Conservation (phyloP, 1,284 basidiomycete species). For the Hymenochaete sp. region DNA sequence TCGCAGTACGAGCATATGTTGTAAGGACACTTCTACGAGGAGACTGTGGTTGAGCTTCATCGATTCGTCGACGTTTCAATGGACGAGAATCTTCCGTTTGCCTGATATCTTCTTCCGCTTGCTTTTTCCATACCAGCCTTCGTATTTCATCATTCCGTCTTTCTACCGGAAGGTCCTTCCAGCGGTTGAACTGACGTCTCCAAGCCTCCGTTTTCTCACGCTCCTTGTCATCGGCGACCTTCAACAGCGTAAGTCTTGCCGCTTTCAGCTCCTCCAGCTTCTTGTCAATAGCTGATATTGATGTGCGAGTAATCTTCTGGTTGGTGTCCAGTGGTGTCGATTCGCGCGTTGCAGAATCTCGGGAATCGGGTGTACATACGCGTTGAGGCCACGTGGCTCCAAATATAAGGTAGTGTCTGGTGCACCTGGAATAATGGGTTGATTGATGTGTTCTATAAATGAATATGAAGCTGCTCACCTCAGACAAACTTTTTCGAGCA, state of each 20-base stretch:
- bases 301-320: not conserved
- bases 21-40: too few relatives aligned
- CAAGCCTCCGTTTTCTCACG: not conserved
- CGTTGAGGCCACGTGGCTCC: constrained; percentile 60
- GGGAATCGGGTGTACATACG: constrained; percentile 39
- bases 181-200: too few relatives aligned
- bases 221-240: not conserved
- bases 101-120: not conserved
- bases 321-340: constrained; percentile 38
- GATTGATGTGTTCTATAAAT: not conserved
- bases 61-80: constrained; percentile 2
- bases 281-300: constrained; percentile 10
- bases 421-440: constrained; percentile 39
- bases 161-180: not conserved
- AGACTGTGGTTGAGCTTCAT: not conserved
- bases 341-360: constrained; percentile 40
- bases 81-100: not conserved
- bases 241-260: constrained; percentile 13
- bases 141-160: too few relatives aligned
- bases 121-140: too few relatives aligned
- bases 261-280: constrained; percentile 12
- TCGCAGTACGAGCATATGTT: too few relatives aligned
- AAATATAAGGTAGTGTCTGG: constrained; percentile 71
- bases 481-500: constrained; percentile 60
- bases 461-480: constrained; percentile 39